Base-by-base conservation (phyloP, 371 early-diverging fungal genomes). In the Nosema muscidifuracis region DNA sequence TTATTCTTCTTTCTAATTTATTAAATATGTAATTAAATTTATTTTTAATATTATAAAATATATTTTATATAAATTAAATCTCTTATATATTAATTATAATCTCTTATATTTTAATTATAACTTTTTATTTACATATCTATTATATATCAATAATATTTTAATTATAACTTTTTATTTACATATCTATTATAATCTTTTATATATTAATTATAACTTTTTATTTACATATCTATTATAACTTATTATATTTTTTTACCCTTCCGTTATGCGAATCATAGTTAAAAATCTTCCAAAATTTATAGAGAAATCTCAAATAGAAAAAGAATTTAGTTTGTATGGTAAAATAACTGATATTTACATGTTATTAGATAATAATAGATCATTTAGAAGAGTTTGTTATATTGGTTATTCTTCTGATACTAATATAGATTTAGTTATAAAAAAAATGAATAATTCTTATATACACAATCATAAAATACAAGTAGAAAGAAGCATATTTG, bases 261-360 rank as follows among this genome's bases (percentile, higher is more conserved):
- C 51, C 64, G 63, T 28, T 24, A 83, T 81, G 80, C 57, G 83
- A 65, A 72, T 81, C 20, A 64, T 83, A 16, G 51, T 78, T 13
- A 83, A 83, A 75, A 80, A 83, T 72, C 58, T 83, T 2, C 82
- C 83, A 61, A 13, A 47, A 60, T 55, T n/a, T 18, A 63, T 64
- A 33, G 77, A 72, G 38, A 58, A 80, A 70, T 26, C 42, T 0
- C 69, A 75, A 30, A 71, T 83, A 43, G 44, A 53, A 62, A 51
- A 55, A 28, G 38, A 67, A 60, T 81, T 81, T 55, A 64, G 65
- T 10, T 72, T 56, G 42, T 61, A 73, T 20, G 77, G 78, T 16
- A 43, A 28, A 42, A 58, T 75, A 26, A 79, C 77, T 10, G 81
- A 81, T 71, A 50, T 81, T 22, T 71, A 72, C 18, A 66, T 81